Evolutionary conservation across 1,284 basidiomycete genomes (phyloP), one percentile per base, ranked within the genome.

Genomic region (Psilocybe mexicana): DNA sequence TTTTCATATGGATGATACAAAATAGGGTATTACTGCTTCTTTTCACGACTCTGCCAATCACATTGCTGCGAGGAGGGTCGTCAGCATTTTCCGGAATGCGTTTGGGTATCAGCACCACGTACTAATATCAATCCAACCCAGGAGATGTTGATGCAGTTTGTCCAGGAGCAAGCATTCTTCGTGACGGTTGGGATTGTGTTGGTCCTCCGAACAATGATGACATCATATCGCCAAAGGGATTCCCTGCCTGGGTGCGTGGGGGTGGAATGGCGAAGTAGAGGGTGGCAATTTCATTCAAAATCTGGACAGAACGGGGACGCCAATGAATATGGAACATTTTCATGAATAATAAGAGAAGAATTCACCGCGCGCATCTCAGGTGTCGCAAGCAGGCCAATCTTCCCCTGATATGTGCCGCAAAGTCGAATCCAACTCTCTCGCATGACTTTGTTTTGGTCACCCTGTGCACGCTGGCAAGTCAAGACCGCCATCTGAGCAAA

Each of bases 401-500:
- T 71, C 57, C 86, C 85, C 65, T 90, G 86, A 71, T 94, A 95
- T 14, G 91, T 88, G 46, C 89, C 87, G 61, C 90, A 91, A 47
- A 96, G 78, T 43, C 88, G 79, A 38, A 93, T 79, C 93, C 93
- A 96, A 36, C 86, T 88, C 68, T 93, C 90, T 36, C 88, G 79
- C 72, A 85, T 81, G 5, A 79, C 77, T 70, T 82, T 92, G 72
- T 88, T 85, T 73, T 86, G 82, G 60, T 87, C 79, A 44, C 90
- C 88, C 54, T 92, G 86, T 0, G 90, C 88, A 28, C 92, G 85
- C 72, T 96, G 94, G 61, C 92, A 93, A 5, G 89, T 88, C 52
- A 88, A 73, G 8, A 97, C 82, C 0, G 91, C 92, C 53, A 97
- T 81, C 69, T 98, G 95, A 2, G 88, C 78, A 72, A 95, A 96